Base-by-base conservation (phyloP, 2,329 filamentous ascomycete genomes). In the Paracorniculantispora psalliotae region DNA sequence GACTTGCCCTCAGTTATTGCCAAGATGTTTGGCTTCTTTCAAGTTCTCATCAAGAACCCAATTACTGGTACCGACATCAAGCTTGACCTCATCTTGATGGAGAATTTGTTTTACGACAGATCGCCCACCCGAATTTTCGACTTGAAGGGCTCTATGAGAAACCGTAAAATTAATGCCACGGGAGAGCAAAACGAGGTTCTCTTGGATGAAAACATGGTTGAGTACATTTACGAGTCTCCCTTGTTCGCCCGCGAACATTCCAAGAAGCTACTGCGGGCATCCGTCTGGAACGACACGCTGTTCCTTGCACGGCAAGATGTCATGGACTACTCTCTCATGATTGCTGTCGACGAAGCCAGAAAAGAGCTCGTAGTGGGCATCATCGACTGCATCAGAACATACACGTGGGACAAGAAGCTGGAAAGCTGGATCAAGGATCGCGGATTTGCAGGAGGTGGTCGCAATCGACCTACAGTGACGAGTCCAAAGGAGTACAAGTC, bases 391-490 rank as follows among this genome's bases (percentile, higher is more conserved):
- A 97, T 99, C 65, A 86, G 94, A 58, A 99, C 94, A 0, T 99
- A 97, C 71, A 99, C 94, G 0, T 99, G 94, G 92, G 94, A 99
- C 78, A 99, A 99, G 81, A 97, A 97, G 71, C 83, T 99, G n/a
- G 94, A 99, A 77, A 94, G 89, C 57, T 99, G 94, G 94, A 97
- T 99, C 81, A 99, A 99, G 74, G 92, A 97, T 69, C 89, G 93
- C 41, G 94, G 90, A 0, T 91, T 92, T 67, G 89, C 84, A 0
- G 86, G 87, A 6, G 86, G 87, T 60, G 87, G 87, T 30, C 85
- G 89, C 59, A 90, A 96, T 67, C 84, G 91, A 62, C 96, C 96
- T 9, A 99, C 94, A 0, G 94, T 99, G 53, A 99, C 94, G 12
- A 96, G 90, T 73, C 96, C 94, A 2, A 96, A 94, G 75, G 94